phyloP scores from a whole-genome alignment of 129 eudicot species.

The carrot (Daucus carota) region DNA sequence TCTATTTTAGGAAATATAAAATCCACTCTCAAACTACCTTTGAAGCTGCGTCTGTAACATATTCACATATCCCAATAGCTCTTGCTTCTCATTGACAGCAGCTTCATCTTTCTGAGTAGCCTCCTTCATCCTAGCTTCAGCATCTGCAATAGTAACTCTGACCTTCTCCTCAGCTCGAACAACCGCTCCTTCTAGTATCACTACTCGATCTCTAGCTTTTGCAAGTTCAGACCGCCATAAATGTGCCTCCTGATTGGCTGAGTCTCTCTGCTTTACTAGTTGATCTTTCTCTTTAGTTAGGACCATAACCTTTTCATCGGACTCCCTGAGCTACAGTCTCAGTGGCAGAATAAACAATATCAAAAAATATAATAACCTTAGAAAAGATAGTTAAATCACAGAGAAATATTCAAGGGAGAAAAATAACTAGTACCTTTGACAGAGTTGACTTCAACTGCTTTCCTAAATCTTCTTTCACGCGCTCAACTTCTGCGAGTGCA shows the following conservation, averaged over 20 bases:
- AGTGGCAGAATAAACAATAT: neutral
- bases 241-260: constrained; percentile 80
- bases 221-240: constrained; percentile 96
- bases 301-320: constrained; percentile 48
- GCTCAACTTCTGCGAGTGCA: constrained; percentile 64
- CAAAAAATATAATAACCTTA: neutral
- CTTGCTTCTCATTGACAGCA: constrained; percentile 74
- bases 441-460: constrained; percentile 45
- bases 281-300: constrained; percentile 70
- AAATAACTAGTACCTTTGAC: constrained; percentile 37
- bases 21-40: constrained; percentile 38
- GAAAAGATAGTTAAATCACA: neutral
- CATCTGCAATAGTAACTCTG: constrained; percentile 63
- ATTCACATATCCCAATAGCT: constrained; percentile 73
- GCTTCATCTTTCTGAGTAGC: constrained; percentile 60
- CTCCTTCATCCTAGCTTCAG: constrained; percentile 72
- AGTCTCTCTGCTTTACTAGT: constrained; percentile 58
- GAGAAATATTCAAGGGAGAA: neutral
- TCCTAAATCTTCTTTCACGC: constrained; percentile 45
- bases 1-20: neutral
- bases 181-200: constrained; percentile 76
- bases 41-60: constrained; percentile 59
- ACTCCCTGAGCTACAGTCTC: constrained; percentile 46
- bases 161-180: constrained; percentile 70
- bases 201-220: constrained; percentile 74